phyloP scores from a whole-genome alignment of 371 early-diverging fungal species.

The Mucor indicus region DNA sequence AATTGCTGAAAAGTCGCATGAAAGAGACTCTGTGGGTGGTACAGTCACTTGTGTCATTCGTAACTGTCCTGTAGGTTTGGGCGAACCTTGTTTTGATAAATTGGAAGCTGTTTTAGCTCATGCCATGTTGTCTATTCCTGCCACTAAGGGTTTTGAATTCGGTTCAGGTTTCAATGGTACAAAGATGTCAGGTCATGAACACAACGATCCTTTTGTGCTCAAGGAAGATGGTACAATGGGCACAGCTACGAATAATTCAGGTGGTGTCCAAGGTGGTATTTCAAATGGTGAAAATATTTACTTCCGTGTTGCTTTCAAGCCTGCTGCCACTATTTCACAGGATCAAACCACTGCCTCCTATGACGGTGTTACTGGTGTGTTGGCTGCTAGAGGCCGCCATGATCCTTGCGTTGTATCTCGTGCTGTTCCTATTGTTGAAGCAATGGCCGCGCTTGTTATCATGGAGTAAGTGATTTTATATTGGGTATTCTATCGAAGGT shows the following conservation, averaged over 20 bases:
- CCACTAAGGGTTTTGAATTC: conserved; percentile 97
- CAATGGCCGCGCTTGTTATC: conserved; percentile 92
- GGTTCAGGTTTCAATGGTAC: conserved; percentile 94
- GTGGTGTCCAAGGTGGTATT: conserved; percentile 97
- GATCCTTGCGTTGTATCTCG: conserved; percentile 97
- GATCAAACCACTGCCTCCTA: conserved; percentile 88
- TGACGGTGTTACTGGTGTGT: conserved; percentile 74
- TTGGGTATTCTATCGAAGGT: background rate
- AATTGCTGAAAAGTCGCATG: conserved; percentile 75
- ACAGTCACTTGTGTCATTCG: conserved; percentile 96
- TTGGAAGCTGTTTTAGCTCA: conserved; percentile 95
- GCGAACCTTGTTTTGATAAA: conserved; percentile 98
- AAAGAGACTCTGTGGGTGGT: conserved; percentile 94
- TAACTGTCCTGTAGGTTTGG: conserved; percentile 90
- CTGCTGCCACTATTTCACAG: conserved; percentile 92
- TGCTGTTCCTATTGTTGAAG: conserved; percentile 96
- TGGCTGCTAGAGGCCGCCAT: conserved; percentile 94
- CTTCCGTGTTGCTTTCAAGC: conserved; percentile 97
- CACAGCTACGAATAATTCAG: conserved; percentile 90
- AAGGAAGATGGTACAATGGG: conserved; percentile 63
- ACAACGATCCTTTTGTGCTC: conserved; percentile 89
- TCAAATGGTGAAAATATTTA: conserved; percentile 94
- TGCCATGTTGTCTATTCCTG: conserved; percentile 98
- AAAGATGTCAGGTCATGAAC: conserved; percentile 80
- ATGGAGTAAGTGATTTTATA: conserved; percentile 75